Evolutionary conservation across 2,329 filamentous ascomycete species (phyloP).

Genomic region (Fusarium albidum): DNA sequence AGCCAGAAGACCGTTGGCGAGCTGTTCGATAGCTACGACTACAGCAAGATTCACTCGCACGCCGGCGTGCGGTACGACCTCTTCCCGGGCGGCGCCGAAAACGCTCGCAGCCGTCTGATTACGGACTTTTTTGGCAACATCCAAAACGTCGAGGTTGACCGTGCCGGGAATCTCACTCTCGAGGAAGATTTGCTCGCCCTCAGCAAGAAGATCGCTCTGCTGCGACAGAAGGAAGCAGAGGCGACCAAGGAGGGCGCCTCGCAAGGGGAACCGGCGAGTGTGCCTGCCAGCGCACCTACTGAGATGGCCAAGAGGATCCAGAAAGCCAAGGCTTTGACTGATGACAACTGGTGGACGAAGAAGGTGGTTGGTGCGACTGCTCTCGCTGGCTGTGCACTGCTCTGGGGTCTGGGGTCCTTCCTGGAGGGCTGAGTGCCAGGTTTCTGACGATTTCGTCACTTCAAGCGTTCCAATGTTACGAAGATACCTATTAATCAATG

Average conservation of each 20-base stretch:
- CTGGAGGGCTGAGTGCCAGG: constrained; percentile 46
- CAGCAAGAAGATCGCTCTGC: constrained; percentile 69
- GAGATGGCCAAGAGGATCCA: constrained; percentile 43
- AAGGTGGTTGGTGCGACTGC: constrained; percentile 69
- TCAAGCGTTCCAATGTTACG: constrained; percentile 2
- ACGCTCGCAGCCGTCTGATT: constrained; percentile 80
- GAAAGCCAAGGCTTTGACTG: constrained; percentile 66
- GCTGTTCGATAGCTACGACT: constrained; percentile 95
- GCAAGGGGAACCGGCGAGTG: constrained; percentile 38
- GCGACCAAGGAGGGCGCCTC: constrained; percentile 45
- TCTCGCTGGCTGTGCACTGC: constrained; percentile 66
- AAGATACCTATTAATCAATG: constrained; percentile 6
- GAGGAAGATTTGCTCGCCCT: constrained; percentile 82
- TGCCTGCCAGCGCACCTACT: constrained; percentile 41
- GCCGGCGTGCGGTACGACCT: constrained; percentile 94
- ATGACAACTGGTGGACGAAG: constrained; percentile 73
- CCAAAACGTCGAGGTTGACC: constrained; percentile 92
- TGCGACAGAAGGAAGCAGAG: constrained; percentile 59
- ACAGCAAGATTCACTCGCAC: constrained; percentile 91
- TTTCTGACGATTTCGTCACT: not conserved
- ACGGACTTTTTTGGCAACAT: constrained; percentile 99
- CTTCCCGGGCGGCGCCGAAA: constrained; percentile 84
- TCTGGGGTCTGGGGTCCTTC: constrained; percentile 67
- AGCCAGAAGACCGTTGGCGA: constrained; percentile 92
- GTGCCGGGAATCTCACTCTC: constrained; percentile 62